Evolutionary conservation across 2,329 filamentous ascomycete genomes (phyloP).

Genomic region (Mariannaea elegans): DNA sequence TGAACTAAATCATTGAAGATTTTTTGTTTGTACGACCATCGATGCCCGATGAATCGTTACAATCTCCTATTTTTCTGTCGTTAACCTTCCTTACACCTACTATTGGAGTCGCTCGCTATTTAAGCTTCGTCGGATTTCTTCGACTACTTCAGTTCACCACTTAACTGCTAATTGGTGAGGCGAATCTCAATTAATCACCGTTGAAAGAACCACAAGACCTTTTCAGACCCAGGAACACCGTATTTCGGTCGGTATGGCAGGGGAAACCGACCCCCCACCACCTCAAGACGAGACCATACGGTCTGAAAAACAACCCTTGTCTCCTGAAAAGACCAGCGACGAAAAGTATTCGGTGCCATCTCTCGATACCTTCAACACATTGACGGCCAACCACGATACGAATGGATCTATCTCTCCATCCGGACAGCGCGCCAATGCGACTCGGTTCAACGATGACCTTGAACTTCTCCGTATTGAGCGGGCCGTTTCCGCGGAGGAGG

Average conservation of each 20-base stretch:
- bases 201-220: neutral
- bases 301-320: slow-evolving; percentile 8
- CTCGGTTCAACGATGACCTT: slow-evolving; percentile 57
- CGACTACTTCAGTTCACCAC: neutral
- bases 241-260: slow-evolving; percentile 27
- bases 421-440: slow-evolving; percentile 45
- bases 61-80: no score
- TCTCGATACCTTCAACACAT: slow-evolving; percentile 43
- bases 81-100: slow-evolving; percentile 19
- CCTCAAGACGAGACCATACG: slow-evolving; percentile 25
- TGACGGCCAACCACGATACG: slow-evolving; percentile 35
- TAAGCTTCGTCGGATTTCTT: slow-evolving; percentile 9
- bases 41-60: slow-evolving; percentile 31
- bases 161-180: neutral
- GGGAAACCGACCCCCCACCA: slow-evolving; percentile 30
- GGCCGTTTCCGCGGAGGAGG: slow-evolving; percentile 54
- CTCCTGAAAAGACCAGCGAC: slow-evolving; percentile 23
- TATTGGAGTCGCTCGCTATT: slow-evolving; percentile 26
- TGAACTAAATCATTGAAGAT: no score
- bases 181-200: neutral
- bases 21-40: no score
- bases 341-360: slow-evolving; percentile 40
- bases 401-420: slow-evolving; percentile 39
- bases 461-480: slow-evolving; percentile 59
- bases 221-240: slow-evolving; percentile 4